A percentile compares a stretch with the other conserved stretches of the same genome.
Conservation (phyloP, 2,329 filamentous ascomycete species). For the Monosporascus sp. region DNA sequence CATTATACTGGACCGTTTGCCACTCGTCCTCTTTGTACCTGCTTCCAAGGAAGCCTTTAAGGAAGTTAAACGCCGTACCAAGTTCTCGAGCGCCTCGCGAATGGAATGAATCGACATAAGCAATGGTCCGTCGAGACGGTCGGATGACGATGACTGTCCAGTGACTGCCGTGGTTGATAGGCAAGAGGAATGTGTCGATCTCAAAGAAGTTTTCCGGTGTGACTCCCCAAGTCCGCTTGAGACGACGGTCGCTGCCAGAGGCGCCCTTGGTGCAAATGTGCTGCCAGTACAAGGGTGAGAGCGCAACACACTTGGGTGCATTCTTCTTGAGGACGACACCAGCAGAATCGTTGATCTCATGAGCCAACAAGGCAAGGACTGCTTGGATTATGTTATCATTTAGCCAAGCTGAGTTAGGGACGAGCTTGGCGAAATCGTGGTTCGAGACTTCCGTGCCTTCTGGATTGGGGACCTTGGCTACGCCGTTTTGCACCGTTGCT, state of each 20-base stretch:
- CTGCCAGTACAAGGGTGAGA: conserved; percentile 63
- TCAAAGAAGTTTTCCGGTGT: conserved; percentile 55
- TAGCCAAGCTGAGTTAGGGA: conserved; percentile 57
- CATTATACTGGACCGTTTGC: conserved; percentile 44
- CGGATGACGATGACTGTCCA: conserved; percentile 69
- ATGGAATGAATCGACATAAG: conserved; percentile 65
- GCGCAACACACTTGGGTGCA: conserved; percentile 55
- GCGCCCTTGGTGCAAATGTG: conserved; percentile 35
- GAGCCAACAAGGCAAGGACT: conserved; percentile 55
- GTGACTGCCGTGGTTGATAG: conserved; percentile 59
- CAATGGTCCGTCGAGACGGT: conserved; percentile 52
- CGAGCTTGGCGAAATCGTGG: conserved; percentile 60
- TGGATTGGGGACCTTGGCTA: conserved; percentile 24
- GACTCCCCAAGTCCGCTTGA: conserved; percentile 50
- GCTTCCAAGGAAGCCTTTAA: conserved; percentile 49
- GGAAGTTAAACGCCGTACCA: conserved; percentile 44
- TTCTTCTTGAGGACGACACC: conserved; percentile 42
- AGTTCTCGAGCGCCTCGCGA: conserved; percentile 35
- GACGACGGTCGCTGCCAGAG: conserved; percentile 44
- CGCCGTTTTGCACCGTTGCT: conserved; percentile 7
- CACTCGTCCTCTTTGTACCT: conserved; percentile 55
- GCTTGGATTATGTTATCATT: conserved; percentile 74
- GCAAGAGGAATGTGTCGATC: conserved; percentile 64
- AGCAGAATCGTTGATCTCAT: conserved; percentile 50
- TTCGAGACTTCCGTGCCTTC: conserved; percentile 45